Conservation (phyloP, 441 rosid genomes). For the Populus hybrid region DNA sequence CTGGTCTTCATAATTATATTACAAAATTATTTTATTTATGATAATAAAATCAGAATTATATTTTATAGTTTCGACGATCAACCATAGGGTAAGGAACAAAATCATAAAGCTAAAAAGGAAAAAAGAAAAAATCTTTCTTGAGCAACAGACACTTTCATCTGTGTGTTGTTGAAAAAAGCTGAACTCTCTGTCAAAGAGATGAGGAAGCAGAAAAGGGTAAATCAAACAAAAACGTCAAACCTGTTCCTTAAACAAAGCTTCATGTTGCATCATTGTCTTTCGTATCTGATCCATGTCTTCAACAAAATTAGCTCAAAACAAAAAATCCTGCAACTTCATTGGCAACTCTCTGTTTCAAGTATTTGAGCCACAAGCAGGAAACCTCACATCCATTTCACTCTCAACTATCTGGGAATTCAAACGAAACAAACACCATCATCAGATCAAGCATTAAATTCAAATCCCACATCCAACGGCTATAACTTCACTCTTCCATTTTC, state of each 20-base stretch:
- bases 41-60: too few relatives aligned
- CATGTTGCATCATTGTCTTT: neutral
- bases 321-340: neutral
- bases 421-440: neutral
- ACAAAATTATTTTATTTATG: too few relatives aligned
- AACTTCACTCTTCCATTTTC: neutral
- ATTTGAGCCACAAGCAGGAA: neutral
- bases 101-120: too few relatives aligned
- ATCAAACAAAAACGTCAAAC: neutral
- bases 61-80: too few relatives aligned
- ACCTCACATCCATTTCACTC: neutral
- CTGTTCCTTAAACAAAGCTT: conserved; percentile 1
- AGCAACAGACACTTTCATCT: neutral
- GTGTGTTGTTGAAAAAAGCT: neutral
- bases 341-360: neutral
- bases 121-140: too few relatives aligned
- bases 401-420: neutral
- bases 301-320: neutral
- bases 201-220: neutral
- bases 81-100: too few relatives aligned
- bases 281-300: neutral
- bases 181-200: neutral
- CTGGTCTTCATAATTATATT: too few relatives aligned
- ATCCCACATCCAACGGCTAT: neutral
- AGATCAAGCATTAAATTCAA: too few relatives aligned